Evolutionary conservation across 2,329 filamentous ascomycete genomes (phyloP).

Genomic region (Penicillium rolfsii): DNA sequence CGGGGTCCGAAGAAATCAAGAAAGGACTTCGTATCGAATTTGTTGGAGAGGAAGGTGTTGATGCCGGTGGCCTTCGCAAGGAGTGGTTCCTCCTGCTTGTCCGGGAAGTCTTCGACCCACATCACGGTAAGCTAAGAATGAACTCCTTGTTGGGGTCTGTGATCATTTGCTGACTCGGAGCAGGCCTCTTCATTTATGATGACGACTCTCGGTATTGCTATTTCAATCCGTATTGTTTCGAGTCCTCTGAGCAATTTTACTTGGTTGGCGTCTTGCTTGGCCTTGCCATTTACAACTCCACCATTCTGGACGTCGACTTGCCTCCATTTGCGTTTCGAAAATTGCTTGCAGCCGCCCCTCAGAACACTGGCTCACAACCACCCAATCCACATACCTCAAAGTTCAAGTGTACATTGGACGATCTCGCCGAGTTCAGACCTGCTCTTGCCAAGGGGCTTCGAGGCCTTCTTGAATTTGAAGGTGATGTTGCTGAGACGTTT

Average conservation of each 20-base stretch:
- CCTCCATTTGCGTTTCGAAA: constrained; percentile 91
- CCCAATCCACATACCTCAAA: constrained; percentile 56
- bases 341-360: constrained; percentile 75
- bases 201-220: constrained; percentile 90
- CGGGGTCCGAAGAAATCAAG: constrained; percentile 82
- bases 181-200: constrained; percentile 90
- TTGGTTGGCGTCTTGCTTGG: constrained; percentile 85
- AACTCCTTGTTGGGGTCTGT: neutral
- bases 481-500: constrained; percentile 79
- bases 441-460: constrained; percentile 73
- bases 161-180: constrained; percentile 11
- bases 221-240: constrained; percentile 88
- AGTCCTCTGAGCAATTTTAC: constrained; percentile 90
- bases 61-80: constrained; percentile 85
- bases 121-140: constrained; percentile 67
- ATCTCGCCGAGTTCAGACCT: constrained; percentile 81
- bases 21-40: constrained; percentile 87
- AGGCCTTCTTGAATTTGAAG: constrained; percentile 78
- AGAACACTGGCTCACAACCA: constrained; percentile 58
- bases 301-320: constrained; percentile 83
- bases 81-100: constrained; percentile 93
- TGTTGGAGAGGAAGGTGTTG: constrained; percentile 84
- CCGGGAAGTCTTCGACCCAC: constrained; percentile 86
- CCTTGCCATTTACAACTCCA: constrained; percentile 92
- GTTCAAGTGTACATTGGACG: constrained; percentile 76